A percentile compares a stretch with the other conserved stretches of the same genome.
Evolutionary conservation across 805 yeast species (phyloP).

Genomic region (Wickerhamiella cacticola): DNA sequence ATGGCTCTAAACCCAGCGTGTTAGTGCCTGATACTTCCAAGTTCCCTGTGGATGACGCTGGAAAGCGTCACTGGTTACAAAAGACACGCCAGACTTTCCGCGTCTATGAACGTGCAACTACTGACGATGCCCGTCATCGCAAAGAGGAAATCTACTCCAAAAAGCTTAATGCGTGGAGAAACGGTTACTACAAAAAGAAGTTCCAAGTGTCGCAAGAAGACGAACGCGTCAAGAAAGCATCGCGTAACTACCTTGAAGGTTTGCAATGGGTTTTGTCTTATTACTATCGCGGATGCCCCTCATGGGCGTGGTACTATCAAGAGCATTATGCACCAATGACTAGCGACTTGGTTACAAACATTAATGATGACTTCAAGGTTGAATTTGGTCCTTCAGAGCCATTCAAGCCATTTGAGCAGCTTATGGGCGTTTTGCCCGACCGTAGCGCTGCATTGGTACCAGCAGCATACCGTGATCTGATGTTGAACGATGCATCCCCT

Average conservation of each 20-base stretch:
- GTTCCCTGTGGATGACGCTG: conserved; percentile 57
- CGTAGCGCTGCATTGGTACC: conserved; percentile 78
- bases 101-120: conserved; percentile 29
- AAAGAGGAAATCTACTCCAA: conserved; percentile 55
- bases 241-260: conserved; percentile 74
- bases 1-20: conserved; percentile 11
- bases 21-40: conserved; percentile 42
- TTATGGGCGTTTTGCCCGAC: conserved; percentile 95
- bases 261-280: conserved; percentile 88
- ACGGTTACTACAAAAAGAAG: conserved; percentile 72
- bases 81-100: conserved; percentile 26
- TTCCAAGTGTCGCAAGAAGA: conserved; percentile 50
- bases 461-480: conserved; percentile 57
- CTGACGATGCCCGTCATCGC: conserved; percentile 29
- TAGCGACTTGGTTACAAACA: conserved; percentile 60
- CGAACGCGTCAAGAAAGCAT: conserved; percentile 51
- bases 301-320: conserved; percentile 97
- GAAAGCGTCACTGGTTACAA: conserved; percentile 10
- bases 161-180: conserved; percentile 74
- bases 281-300: conserved; percentile 95
- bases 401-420: conserved; percentile 84
- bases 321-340: conserved; percentile 98
- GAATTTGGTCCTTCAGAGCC: conserved; percentile 63
- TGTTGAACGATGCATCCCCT: conserved; percentile 79
- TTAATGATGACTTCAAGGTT: conserved; percentile 41